Evolutionary conservation across 2,329 filamentous ascomycete species (phyloP), one percentile per base, ranked within the genome.

Genomic region (Tolypocladium inflatum): DNA sequence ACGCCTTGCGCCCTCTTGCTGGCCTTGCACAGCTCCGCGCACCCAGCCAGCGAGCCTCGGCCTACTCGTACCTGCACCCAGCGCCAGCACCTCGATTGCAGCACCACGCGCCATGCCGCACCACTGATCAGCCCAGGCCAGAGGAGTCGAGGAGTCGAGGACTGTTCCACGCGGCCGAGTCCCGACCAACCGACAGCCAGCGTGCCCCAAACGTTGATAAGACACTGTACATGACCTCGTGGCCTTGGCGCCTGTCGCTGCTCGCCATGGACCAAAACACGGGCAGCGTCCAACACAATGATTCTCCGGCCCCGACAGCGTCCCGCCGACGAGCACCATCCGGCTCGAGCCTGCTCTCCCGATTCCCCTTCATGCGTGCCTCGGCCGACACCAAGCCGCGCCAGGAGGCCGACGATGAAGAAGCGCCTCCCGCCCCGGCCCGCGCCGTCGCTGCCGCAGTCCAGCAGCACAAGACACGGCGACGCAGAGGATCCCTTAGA

Each of bases 401-500:
- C 57, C 66, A 59, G 45, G 63, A 66, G 11, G 64, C 71, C 62
- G 67, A 75, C 65, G 73, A 73, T 61, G 73, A 64, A 64, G 59
- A 61, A 11, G 45, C 50, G 21, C 42, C 56, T 21, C 21, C 57
- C 45, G 55, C 61, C 54, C 66, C 61, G 52, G 62, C 51, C 52
- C 67, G 65, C 59, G 63, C 65, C 59, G 69, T 67, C 58, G 66
- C 63, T 54, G 70, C 63, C 58, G 64, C 68, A 41, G 64, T 66
- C 53, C 75, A 75, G 66, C 78, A 73, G 67, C 78, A 71, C 69
- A 80, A 72, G 76, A 80, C 64, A 72, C 81, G 91, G 57, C 86
- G 86, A 65, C 84, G 92, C 60, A 89, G 89, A 69, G 91, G 91
- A 4, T 96, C 92, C 13, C 77, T 97, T 70, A 83, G 92, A 60